These are phyloP conservation scores for Ganoderma lingzhi DNA, from an alignment of 1,284 basidiomycete genomes.

Conservation along the genomic window DNA sequence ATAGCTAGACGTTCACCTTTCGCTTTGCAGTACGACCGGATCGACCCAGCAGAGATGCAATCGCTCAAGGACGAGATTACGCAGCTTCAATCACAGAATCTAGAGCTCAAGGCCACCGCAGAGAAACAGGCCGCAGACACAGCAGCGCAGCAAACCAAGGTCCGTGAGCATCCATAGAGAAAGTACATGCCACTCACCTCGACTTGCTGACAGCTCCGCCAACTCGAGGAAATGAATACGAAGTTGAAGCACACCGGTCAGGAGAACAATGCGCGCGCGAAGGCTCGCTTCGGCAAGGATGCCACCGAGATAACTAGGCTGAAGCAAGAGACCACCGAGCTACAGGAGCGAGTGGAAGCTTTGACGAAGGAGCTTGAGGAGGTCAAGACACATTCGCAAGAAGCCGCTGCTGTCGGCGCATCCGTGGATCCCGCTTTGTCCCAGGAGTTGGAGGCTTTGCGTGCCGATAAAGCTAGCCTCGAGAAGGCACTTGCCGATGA, in stretches of 20 bases:
- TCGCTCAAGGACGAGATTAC: conserved; percentile 79
- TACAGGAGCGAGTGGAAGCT: conserved; percentile 39
- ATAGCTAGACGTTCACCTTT: neutral
- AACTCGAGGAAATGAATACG: conserved; percentile 25
- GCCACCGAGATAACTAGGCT: conserved; percentile 49
- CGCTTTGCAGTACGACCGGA: conserved; percentile 77
- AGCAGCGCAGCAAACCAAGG: conserved; percentile 32
- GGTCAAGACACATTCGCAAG: conserved; percentile 36
- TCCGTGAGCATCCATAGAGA: conserved; percentile 7
- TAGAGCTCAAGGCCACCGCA: conserved; percentile 47
- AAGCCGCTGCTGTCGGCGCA: conserved; percentile 28
- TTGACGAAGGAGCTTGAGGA: conserved; percentile 45
- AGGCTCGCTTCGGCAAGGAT: conserved; percentile 41
- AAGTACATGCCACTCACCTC: neutral
- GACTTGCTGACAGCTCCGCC: neutral
- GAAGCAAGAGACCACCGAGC: conserved; percentile 39
- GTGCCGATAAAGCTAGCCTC: conserved; percentile 52
- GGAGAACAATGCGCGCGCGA: conserved; percentile 45
- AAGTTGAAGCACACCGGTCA: conserved; percentile 41
- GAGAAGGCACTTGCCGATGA: conserved; percentile 51
- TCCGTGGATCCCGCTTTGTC: conserved; percentile 37
- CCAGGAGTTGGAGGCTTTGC: conserved; percentile 49
- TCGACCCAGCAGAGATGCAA: conserved; percentile 89
- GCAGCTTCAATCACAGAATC: conserved; percentile 56
- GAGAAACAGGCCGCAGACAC: conserved; percentile 49